Evolutionary conservation across 768 basidiomycete genomes (phyloP).

Genomic region (Russula ochroleuca): DNA sequence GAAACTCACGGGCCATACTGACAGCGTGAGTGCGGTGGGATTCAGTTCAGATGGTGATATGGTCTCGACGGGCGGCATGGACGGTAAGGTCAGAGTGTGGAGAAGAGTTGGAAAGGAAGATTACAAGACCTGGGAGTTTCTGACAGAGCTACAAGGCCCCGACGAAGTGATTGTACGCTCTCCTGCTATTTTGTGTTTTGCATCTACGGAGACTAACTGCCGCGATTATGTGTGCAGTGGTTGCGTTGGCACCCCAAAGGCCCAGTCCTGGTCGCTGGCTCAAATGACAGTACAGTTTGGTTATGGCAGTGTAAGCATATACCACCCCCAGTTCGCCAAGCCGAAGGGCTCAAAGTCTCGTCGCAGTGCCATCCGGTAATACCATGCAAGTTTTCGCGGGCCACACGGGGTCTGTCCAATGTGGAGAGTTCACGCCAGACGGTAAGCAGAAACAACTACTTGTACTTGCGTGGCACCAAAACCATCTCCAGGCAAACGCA

Average conservation of each 20-base stretch:
- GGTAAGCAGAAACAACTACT: constrained; percentile 45
- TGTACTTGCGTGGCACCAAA: background rate
- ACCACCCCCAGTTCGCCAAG: background rate
- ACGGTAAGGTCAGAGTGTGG: constrained; percentile 92
- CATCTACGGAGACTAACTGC: constrained; percentile 2
- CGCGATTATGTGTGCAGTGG: constrained; percentile 54
- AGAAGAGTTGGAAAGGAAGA: constrained; percentile 70
- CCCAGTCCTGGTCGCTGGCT: constrained; percentile 79
- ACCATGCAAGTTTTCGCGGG: constrained; percentile 96
- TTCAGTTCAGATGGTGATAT: constrained; percentile 91
- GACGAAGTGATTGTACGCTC: constrained; percentile 86
- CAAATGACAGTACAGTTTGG: constrained; percentile 93
- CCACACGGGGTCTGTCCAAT: constrained; percentile 77
- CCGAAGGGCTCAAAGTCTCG: constrained; percentile 5
- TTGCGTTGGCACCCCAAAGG: constrained; percentile 97
- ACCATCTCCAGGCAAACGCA: constrained; percentile 62
- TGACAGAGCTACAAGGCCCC: constrained; percentile 88
- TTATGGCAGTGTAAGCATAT: constrained; percentile 85
- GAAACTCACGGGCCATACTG: constrained; percentile 87
- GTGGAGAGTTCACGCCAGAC: constrained; percentile 89
- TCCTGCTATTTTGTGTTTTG: background rate
- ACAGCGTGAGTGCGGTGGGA: constrained; percentile 74
- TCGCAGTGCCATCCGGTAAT: constrained; percentile 86
- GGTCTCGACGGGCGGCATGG: constrained; percentile 97
- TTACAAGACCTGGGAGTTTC: constrained; percentile 86